Conservation (phyloP, 306 rosid species). For the Castanea sativa region DNA sequence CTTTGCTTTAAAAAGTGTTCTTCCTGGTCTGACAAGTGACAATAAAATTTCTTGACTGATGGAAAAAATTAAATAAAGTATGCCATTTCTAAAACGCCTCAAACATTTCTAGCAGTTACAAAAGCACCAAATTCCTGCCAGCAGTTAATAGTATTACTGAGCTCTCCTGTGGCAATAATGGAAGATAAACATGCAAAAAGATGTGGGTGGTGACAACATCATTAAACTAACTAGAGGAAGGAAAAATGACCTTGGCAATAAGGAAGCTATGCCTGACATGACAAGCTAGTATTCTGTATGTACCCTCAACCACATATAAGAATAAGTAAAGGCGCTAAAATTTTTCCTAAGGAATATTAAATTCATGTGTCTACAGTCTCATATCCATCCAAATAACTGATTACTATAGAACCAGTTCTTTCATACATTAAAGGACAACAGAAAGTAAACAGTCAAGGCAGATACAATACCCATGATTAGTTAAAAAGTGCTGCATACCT, state of each 20-base stretch:
- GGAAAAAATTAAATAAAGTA: neutral
- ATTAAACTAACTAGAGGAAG: neutral
- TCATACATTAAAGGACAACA: neutral
- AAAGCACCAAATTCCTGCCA: neutral
- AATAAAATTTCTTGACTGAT: neutral
- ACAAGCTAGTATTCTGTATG: neutral
- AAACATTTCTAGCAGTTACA: neutral
- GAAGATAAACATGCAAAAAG: neutral
- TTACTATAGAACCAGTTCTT: neutral
- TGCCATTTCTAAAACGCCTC: neutral
- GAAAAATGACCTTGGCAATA: neutral
- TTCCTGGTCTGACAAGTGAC: no score
- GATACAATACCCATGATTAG: neutral
- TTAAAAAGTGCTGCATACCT: constrained; percentile 45
- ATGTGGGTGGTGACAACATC: neutral
- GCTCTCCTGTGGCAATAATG: neutral
- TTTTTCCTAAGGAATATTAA: neutral
- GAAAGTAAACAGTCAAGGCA: neutral
- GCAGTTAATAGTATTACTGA: neutral
- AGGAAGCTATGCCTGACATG: neutral
- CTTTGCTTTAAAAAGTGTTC: no score
- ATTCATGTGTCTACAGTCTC: neutral
- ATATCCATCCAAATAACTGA: neutral
- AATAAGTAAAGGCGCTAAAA: neutral
- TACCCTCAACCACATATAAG: neutral